Evolutionary conservation across 352 stramenopile species (phyloP).

Genomic region (Plasmopara viticola): DNA sequence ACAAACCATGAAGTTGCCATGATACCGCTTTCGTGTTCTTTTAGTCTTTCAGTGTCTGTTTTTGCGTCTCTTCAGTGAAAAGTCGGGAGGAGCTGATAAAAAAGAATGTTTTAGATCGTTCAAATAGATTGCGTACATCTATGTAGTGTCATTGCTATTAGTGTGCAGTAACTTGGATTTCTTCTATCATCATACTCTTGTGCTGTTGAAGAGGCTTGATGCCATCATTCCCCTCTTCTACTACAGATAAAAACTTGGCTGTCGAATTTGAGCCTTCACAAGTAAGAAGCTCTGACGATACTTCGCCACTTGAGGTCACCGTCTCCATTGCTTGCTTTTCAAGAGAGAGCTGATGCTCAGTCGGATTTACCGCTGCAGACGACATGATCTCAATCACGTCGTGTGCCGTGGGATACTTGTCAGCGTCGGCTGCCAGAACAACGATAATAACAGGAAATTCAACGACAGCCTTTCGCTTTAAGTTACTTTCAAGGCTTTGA

Average conservation of each 20-base stretch:
- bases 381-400: constrained; percentile 62
- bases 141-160: constrained; percentile 7
- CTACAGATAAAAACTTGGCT: constrained; percentile 18
- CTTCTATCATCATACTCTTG: constrained; percentile 24
- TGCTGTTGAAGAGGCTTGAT: constrained; percentile 4
- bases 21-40: not conserved
- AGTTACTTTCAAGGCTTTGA: constrained; percentile 55
- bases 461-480: constrained; percentile 73
- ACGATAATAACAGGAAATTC: constrained; percentile 77
- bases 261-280: constrained; percentile 1
- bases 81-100: constrained; percentile 8
- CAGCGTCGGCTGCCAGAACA: constrained; percentile 32
- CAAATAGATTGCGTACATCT: constrained; percentile 11
- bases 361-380: constrained; percentile 4
- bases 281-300: constrained; percentile 10
- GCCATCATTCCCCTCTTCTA: constrained; percentile 12
- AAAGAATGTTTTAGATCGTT: constrained; percentile 14
- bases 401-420: constrained; percentile 52
- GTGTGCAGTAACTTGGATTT: constrained; percentile 18
- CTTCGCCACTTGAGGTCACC: constrained; percentile 2
- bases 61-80: constrained; percentile 13
- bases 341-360: constrained; percentile 1
- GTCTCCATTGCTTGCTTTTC: not conserved
- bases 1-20: constrained; percentile 45
- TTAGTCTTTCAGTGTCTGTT: constrained; percentile 1